phyloP scores from a whole-genome alignment of 495 filamentous ascomycete genomes.

The Delitschia confertaspora region DNA sequence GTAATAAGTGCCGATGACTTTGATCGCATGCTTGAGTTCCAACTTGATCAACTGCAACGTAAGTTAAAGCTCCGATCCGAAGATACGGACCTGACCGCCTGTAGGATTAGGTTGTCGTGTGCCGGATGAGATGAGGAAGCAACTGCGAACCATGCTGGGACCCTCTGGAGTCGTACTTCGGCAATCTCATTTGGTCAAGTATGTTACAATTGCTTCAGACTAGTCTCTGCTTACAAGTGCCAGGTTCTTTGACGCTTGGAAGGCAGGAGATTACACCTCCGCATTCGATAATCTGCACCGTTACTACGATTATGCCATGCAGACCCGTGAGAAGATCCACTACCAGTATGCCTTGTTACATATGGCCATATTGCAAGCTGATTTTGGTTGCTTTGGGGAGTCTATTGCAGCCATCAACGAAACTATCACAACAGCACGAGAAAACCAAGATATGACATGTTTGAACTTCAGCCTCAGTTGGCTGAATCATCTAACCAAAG shows the following conservation, averaged over 20 bases:
- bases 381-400: conserved; percentile 86
- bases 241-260: conserved; percentile 84
- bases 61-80: conserved; percentile 23
- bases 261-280: conserved; percentile 78
- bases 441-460: conserved; percentile 85
- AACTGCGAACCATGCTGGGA: conserved; percentile 58
- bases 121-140: conserved; percentile 55
- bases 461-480: conserved; percentile 93
- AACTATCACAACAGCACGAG: conserved; percentile 79
- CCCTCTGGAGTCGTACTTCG: conserved; percentile 59
- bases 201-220: conserved; percentile 22
- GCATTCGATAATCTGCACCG: conserved; percentile 88
- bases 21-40: conserved; percentile 75
- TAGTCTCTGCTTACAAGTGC: not conserved
- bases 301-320: conserved; percentile 97
- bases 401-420: conserved; percentile 91
- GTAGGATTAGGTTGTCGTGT: conserved; percentile 59
- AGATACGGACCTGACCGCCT: conserved; percentile 1
- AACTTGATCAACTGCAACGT: conserved; percentile 81
- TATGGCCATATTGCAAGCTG: conserved; percentile 83
- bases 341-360: conserved; percentile 98
- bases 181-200: conserved; percentile 69
- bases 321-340: conserved; percentile 70
- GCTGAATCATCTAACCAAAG: conserved; percentile 90
- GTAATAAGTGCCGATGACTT: conserved; percentile 71